These are phyloP conservation scores for Achaetomiella virescens DNA, from an alignment of 495 filamentous ascomycete genomes.

Conservation along the genomic window DNA sequence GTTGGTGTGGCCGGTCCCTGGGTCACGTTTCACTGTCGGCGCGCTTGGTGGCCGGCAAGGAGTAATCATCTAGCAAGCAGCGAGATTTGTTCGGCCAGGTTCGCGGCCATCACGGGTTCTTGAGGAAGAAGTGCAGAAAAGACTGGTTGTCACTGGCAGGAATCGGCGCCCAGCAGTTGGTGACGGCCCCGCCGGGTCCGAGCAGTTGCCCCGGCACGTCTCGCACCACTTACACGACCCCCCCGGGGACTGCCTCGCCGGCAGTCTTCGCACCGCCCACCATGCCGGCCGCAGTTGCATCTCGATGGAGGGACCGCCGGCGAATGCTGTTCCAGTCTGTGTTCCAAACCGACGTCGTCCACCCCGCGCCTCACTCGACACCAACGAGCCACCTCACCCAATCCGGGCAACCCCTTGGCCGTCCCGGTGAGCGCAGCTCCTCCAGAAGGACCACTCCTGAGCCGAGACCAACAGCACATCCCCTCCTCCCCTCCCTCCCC, in stretches of 20 bases:
- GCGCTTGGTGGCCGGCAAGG: not conserved
- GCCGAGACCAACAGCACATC: slow-evolving; percentile 10
- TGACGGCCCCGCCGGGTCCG: not conserved
- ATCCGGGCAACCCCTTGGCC: slow-evolving; percentile 37
- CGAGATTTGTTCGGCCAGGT: not conserved
- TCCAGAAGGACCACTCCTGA: slow-evolving; percentile 13
- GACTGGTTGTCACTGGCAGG: not conserved
- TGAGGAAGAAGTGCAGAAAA: not conserved
- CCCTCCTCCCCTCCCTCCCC: slow-evolving; percentile 21
- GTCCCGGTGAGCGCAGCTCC: slow-evolving; percentile 14
- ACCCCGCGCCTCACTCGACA: slow-evolving; percentile 39
- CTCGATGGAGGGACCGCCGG: slow-evolving; percentile 37
- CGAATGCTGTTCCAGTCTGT: slow-evolving; percentile 47
- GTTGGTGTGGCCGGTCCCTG: not conserved
- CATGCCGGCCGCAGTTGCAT: slow-evolving; percentile 27
- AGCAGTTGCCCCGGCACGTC: not conserved
- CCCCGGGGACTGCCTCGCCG: not conserved
- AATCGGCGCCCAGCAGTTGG: not conserved
- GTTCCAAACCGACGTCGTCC: slow-evolving; percentile 41
- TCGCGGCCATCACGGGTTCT: not conserved
- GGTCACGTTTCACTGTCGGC: not conserved
- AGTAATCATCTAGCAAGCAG: not conserved
- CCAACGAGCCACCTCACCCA: slow-evolving; percentile 31
- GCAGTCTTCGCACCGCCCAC: not conserved
- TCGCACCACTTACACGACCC: no score